Percentiles rank a stretch among this genome's conserved stretches.
Evolutionary conservation across 768 basidiomycete genomes (phyloP).

Genomic region (Baorangia bicolor): DNA sequence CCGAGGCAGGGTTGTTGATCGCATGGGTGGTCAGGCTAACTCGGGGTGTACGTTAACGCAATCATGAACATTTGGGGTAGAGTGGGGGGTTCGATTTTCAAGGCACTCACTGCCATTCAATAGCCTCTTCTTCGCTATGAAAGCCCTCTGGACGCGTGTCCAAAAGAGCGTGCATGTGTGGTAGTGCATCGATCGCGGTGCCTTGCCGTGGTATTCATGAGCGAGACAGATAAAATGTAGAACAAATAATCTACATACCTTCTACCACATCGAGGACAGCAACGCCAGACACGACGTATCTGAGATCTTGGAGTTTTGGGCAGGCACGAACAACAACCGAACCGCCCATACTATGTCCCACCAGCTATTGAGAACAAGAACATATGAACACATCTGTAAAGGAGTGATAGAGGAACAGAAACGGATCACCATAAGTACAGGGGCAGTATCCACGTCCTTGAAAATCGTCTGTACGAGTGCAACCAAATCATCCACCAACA

Average conservation of each 20-base stretch:
- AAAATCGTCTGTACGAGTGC: conserved; percentile 68
- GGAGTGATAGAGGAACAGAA: background rate
- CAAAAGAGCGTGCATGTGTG: conserved; percentile 87
- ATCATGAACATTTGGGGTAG: background rate
- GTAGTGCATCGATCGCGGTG: conserved; percentile 89
- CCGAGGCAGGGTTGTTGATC: conserved; percentile 78
- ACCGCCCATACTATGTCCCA: conserved; percentile 98
- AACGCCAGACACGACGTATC: conserved; percentile 74
- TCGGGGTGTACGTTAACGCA: background rate
- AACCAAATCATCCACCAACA: conserved; percentile 73
- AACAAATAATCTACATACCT: conserved; percentile 43
- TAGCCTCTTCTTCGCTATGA: conserved; percentile 75
- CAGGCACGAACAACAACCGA: conserved; percentile 78
- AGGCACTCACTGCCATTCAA: conserved; percentile 90
- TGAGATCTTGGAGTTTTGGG: conserved; percentile 60
- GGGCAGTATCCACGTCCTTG: conserved; percentile 58
- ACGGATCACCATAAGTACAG: conserved; percentile 63
- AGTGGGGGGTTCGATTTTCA: background rate
- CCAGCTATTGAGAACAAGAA: conserved; percentile 47
- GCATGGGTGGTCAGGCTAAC: conserved; percentile 75
- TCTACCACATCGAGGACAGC: conserved; percentile 88
- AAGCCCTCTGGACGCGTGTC: conserved; percentile 86
- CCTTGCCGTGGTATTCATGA: conserved; percentile 43
- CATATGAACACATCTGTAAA: background rate
- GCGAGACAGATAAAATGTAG: background rate